These are phyloP conservation scores for Coemansia pectinata DNA, from an alignment of 192 early-diverging fungal species.

Conservation along the genomic window DNA sequence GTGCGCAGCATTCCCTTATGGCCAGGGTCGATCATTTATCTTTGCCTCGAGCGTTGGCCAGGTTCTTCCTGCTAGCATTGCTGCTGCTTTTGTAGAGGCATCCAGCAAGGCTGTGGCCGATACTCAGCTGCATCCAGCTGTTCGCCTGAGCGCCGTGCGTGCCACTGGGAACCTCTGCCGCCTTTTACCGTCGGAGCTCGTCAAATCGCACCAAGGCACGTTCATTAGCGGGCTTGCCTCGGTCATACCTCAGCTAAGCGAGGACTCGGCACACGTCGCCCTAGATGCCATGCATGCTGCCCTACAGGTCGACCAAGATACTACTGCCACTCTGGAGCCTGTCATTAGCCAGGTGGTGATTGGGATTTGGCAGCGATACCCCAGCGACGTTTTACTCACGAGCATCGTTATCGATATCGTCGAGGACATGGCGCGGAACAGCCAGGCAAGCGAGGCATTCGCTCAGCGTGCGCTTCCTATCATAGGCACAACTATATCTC, in stretches of 20 bases:
- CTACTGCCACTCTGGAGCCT: constrained; percentile 73
- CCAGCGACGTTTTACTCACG: constrained; percentile 75
- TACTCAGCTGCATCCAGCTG: constrained; percentile 39
- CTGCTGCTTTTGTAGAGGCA: constrained; percentile 73
- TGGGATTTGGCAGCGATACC: constrained; percentile 77
- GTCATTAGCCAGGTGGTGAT: constrained; percentile 71
- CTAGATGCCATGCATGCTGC: constrained; percentile 50
- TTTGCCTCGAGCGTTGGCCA: constrained; percentile 82
- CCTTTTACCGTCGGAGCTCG: constrained; percentile 24
- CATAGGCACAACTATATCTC: constrained; percentile 60
- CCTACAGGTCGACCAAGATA: constrained; percentile 64
- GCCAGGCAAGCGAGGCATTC: constrained; percentile 62
- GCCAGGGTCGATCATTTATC: constrained; percentile 88
- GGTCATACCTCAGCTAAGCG: constrained; percentile 45
- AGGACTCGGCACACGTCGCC: constrained; percentile 54
- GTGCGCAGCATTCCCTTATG: constrained; percentile 68
- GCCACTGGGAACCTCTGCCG: constrained; percentile 52
- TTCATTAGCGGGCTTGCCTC: constrained; percentile 48
- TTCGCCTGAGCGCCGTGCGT: constrained; percentile 52
- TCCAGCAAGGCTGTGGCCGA: constrained; percentile 67
- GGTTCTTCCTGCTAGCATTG: constrained; percentile 65
- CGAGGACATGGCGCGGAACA: constrained; percentile 72
- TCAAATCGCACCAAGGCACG: constrained; percentile 31
- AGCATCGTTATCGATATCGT: constrained; percentile 79
- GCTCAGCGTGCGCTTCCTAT: constrained; percentile 74